Percentiles rank a stretch among this genome's conserved stretches.
Conservation (phyloP, 2,329 filamentous ascomycete species). For the Colletotrichum abscissum region DNA sequence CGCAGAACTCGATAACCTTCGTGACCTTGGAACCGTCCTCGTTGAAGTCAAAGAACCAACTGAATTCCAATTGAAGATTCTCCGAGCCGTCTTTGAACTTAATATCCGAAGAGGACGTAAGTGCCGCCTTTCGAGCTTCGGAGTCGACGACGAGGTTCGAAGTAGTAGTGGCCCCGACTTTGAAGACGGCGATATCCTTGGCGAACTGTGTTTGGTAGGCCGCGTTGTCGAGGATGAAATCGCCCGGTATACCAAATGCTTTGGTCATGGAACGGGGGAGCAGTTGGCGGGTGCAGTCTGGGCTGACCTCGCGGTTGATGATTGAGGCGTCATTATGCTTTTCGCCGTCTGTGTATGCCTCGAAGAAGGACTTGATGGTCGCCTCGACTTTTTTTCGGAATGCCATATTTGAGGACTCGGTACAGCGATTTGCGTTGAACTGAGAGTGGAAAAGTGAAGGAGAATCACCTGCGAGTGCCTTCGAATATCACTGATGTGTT, state of each 20-base stretch:
- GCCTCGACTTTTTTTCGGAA: constrained; percentile 12
- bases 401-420: background rate
- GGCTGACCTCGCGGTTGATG: constrained; percentile 26
- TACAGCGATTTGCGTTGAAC: background rate
- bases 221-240: background rate
- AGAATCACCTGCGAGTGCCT: background rate
- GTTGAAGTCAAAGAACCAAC: constrained; percentile 20
- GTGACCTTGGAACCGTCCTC: constrained; percentile 23
- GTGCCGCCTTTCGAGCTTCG: constrained; percentile 15
- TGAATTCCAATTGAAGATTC: background rate
- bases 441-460: background rate
- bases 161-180: background rate
- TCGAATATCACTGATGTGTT: too few relatives aligned
- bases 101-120: constrained; percentile 5
- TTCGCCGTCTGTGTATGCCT: constrained; percentile 1
- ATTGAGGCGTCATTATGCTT: constrained; percentile 10
- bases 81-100: background rate
- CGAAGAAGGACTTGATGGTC: constrained; percentile 4
- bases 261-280: constrained; percentile 2
- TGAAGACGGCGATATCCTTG: constrained; percentile 4
- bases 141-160: constrained; percentile 28
- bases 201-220: background rate
- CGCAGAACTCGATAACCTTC: constrained; percentile 38
- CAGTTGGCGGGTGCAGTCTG: constrained; percentile 19
- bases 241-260: constrained; percentile 4